phyloP scores from a whole-genome alignment of 495 filamentous ascomycete genomes.

The Aspergillus ostianus region DNA sequence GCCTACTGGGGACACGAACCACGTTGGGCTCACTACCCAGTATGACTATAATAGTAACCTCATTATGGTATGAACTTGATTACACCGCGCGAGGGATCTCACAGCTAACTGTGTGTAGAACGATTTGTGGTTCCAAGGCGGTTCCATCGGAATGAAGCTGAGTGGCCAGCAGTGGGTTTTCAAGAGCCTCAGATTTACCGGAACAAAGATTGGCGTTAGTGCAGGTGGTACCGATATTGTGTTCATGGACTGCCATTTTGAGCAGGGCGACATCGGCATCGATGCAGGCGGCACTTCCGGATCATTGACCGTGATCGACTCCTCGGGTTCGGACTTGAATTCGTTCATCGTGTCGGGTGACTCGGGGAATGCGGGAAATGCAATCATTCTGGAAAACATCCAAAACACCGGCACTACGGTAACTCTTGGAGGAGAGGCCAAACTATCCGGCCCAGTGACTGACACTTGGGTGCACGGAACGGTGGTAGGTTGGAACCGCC shows the following conservation, averaged over 20 bases:
- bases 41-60: constrained; percentile 52
- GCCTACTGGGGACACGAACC: constrained; percentile 47
- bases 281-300: constrained; percentile 37
- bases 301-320: constrained; percentile 47
- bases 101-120: constrained; percentile 13
- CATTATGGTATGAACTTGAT: constrained; percentile 24
- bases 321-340: constrained; percentile 38
- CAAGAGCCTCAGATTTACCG: constrained; percentile 57
- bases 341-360: constrained; percentile 34
- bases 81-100: too few relatives aligned
- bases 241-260: constrained; percentile 33
- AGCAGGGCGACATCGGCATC: constrained; percentile 25
- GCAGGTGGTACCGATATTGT: constrained; percentile 34
- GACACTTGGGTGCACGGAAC: constrained; percentile 32
- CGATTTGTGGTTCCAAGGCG: constrained; percentile 66
- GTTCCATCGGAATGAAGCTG: constrained; percentile 54
- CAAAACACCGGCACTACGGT: constrained; percentile 25
- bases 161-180: constrained; percentile 75
- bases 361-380: constrained; percentile 20
- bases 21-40: constrained; percentile 67
- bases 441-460: constrained; percentile 17
- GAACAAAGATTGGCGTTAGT: constrained; percentile 53
- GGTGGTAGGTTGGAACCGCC: constrained; percentile 17
- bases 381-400: constrained; percentile 32
- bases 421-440: constrained; percentile 12